Evolutionary conservation across 2,329 filamentous ascomycete species (phyloP).

Genomic region (Aureobasidium leucospermi): DNA sequence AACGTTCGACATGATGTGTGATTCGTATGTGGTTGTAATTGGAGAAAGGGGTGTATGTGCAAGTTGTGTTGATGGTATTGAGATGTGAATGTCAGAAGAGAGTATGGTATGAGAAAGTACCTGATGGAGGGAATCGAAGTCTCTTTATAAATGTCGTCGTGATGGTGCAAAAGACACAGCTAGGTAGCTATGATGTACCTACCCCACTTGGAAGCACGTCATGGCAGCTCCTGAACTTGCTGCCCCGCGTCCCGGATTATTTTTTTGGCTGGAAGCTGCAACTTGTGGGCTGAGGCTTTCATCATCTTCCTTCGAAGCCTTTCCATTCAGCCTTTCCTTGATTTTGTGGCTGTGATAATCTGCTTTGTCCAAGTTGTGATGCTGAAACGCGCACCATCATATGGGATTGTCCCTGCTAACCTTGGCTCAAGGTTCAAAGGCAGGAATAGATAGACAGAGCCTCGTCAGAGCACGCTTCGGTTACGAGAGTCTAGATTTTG

Average conservation of each 20-base stretch:
- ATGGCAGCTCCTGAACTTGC: not conserved
- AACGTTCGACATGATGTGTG: conserved; percentile 10
- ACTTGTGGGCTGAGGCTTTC: not conserved
- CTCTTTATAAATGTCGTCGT: not conserved
- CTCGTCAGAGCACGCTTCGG: conserved; percentile 4
- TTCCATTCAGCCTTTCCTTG: not conserved
- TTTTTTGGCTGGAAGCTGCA: not conserved
- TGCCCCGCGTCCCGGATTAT: not conserved
- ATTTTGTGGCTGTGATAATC: not conserved
- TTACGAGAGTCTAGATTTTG: not conserved
- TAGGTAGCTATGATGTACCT: not conserved
- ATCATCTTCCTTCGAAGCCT: not conserved
- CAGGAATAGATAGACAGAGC: conserved; percentile 3
- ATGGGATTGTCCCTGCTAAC: not conserved
- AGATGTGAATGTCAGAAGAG: not conserved
- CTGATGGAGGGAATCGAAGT: not conserved
- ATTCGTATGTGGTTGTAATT: not conserved
- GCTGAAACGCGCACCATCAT: not conserved
- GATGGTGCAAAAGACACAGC: not conserved
- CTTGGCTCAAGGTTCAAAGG: not conserved
- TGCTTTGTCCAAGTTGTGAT: not conserved
- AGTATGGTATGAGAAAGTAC: not conserved
- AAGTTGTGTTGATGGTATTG: not conserved
- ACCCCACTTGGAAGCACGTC: conserved; percentile 3
- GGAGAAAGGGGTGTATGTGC: not conserved